phyloP scores from a whole-genome alignment of 139 green algal species.

The Chlorella sorokiniana region DNA sequence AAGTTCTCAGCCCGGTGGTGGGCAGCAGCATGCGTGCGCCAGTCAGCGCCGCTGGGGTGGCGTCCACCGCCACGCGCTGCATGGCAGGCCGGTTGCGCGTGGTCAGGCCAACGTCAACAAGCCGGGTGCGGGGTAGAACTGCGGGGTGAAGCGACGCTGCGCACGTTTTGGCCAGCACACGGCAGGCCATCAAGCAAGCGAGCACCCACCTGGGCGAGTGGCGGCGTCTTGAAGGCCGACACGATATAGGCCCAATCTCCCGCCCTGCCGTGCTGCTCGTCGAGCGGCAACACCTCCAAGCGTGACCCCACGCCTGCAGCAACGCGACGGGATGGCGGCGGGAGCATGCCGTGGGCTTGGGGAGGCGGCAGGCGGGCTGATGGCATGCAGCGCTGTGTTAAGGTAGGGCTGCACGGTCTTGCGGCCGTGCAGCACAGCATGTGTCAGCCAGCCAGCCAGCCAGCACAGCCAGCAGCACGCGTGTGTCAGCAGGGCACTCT shows the following conservation, averaged over 20 bases:
- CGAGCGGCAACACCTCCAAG: neutral
- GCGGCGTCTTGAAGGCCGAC: slow-evolving; percentile 17
- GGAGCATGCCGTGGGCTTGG: too few relatives aligned
- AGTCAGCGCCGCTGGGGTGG: slow-evolving; percentile 1
- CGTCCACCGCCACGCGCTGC: neutral
- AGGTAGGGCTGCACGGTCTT: too few relatives aligned
- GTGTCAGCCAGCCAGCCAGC: too few relatives aligned
- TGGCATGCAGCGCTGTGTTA: too few relatives aligned
- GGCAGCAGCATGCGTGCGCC: slow-evolving; percentile 2
- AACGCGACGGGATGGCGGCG: neutral
- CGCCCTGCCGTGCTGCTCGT: neutral
- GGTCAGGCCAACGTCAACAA: neutral
- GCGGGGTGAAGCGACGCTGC: neutral
- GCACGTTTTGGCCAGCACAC: neutral
- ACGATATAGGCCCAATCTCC: neutral
- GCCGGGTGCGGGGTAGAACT: too few relatives aligned
- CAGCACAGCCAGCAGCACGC: too few relatives aligned
- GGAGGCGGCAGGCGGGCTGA: too few relatives aligned
- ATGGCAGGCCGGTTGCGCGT: neutral
- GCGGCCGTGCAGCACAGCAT: too few relatives aligned
- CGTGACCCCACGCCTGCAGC: neutral
- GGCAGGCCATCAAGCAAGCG: too few relatives aligned
- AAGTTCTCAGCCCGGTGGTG: neutral
- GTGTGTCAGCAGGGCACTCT: too few relatives aligned
- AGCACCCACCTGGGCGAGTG: neutral